These are phyloP conservation scores for Penstemon eatonii DNA, from an alignment of 257 asterid species.

Conservation along the genomic window DNA sequence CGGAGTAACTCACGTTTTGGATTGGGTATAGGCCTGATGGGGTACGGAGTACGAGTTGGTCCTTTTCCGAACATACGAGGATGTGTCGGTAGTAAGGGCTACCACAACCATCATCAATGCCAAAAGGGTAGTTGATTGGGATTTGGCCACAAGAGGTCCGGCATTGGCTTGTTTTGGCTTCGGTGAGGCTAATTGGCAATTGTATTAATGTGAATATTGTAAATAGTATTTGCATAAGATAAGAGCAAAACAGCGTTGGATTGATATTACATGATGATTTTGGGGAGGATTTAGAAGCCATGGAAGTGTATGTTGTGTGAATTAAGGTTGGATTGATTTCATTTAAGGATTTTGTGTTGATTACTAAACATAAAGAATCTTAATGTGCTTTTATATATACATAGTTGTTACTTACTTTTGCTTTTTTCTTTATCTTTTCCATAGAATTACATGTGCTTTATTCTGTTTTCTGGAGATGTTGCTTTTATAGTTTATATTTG, in stretches of 20 bases:
- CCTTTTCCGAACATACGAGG: constrained; percentile 60
- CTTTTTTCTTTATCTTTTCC: too few relatives aligned
- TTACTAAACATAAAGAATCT: constrained; percentile 35
- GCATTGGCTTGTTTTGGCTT: constrained; percentile 60
- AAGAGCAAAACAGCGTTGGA: constrained; percentile 1
- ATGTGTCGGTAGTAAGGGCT: constrained; percentile 70
- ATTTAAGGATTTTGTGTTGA: constrained; percentile 27
- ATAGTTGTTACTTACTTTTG: too few relatives aligned
- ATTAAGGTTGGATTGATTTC: constrained; percentile 23
- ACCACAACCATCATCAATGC: constrained; percentile 91
- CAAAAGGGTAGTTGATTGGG: constrained; percentile 81
- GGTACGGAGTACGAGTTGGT: constrained; percentile 59
- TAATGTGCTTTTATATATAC: background rate
- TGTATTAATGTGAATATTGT: constrained; percentile 14
- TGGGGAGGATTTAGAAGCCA: constrained; percentile 31
- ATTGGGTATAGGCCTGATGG: constrained; percentile 81
- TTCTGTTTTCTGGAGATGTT: too few relatives aligned
- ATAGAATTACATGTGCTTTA: too few relatives aligned
- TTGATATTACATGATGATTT: constrained; percentile 8
- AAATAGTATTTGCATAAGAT: constrained; percentile 15
- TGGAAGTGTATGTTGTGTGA: constrained; percentile 9
- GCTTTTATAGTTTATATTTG: too few relatives aligned
- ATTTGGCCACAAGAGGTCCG: constrained; percentile 66
- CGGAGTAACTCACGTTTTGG: constrained; percentile 62
- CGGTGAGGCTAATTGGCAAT: constrained; percentile 18